Base-by-base conservation (phyloP, 352 stramenopile genomes). In the Achlya hypogyna region DNA sequence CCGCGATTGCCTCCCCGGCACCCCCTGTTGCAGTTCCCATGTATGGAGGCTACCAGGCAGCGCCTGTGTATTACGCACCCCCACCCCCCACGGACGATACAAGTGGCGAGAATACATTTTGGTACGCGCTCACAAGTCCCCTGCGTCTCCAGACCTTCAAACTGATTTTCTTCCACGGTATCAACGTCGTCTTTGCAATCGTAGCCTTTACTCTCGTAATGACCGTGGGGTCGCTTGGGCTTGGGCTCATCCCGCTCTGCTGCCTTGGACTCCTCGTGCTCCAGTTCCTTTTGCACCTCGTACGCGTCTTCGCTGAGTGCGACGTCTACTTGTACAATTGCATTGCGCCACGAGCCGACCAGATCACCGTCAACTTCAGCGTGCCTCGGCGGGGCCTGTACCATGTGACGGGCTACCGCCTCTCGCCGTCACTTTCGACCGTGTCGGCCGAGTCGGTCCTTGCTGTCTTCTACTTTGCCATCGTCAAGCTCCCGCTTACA, bases 301-400 rank as follows among this genome's bases (percentile, higher is more conserved):
- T 83, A 10, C 74, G 76, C 34, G 34, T 83, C 47, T 71, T 90
- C 16, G 74, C 78, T 34, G 69, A 79, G 10, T 51, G 84, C 40
- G 84, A 90, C 65, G 73, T 89, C 16, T 71, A 63, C 34, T 70
- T 92, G 31, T 75, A 86, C 70, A 90, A 92, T 63, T 84, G 81
- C 29, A 76, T 87, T 43, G 76, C 81, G 42, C 74, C 75, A 4
- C 54, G 51, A 27, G 71, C 81, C 31, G 62, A 74, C 35, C 66
- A 79, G 12, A 73, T 77, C 28, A 54, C 31, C 3, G 59, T 65
- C 3, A 51, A 65, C 16, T 65, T 65, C 35, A 8, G 56, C 3
- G 59, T 65, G 18, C 59, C 59, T 6, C 59, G 59, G 18, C 42
- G 35, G 14, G 59, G 59, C 2, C 32, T 65, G 6, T 65, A 65